Conservation (phyloP, 202 grass and related monocot genomes). For the Elaeis oleifera region DNA sequence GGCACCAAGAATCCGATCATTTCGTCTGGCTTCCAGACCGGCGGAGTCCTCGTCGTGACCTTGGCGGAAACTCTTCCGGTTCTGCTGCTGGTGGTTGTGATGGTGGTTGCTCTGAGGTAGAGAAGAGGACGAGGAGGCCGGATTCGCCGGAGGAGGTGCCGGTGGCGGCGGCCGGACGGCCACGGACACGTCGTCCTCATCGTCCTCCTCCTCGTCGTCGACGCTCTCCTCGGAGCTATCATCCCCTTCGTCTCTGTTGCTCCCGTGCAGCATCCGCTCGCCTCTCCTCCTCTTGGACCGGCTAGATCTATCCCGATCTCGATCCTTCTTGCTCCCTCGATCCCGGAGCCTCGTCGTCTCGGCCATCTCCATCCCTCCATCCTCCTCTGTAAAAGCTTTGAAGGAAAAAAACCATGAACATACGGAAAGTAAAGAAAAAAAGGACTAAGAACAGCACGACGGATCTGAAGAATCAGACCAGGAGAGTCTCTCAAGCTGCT, state of each 20-base stretch:
- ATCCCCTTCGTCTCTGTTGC: slow-evolving; percentile 56
- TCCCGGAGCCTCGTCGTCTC: slow-evolving; percentile 38
- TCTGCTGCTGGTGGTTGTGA: slow-evolving; percentile 40
- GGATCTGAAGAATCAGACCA: slow-evolving; percentile 22
- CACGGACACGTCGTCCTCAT: slow-evolving; percentile 53
- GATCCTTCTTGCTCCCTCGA: slow-evolving; percentile 34
- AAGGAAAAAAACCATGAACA: slow-evolving; percentile 3
- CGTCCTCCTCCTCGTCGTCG: slow-evolving; percentile 68
- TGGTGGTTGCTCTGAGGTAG: slow-evolving; percentile 22
- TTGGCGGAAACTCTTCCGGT: slow-evolving; percentile 41
- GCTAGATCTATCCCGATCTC: slow-evolving; percentile 50
- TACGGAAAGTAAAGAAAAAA: not conserved
- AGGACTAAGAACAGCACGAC: not conserved
- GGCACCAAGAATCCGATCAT: slow-evolving; percentile 94
- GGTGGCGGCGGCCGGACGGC: slow-evolving; percentile 36
- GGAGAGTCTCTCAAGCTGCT: slow-evolving; percentile 56
- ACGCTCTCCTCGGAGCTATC: slow-evolving; percentile 77
- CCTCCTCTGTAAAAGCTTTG: slow-evolving; percentile 20
- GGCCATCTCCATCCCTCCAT: slow-evolving; percentile 36
- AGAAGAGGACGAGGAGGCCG: slow-evolving; percentile 17
- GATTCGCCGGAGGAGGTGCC: slow-evolving; percentile 37
- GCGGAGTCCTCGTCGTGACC: slow-evolving; percentile 37
- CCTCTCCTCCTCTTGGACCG: slow-evolving; percentile 48
- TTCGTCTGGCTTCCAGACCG: slow-evolving; percentile 64
- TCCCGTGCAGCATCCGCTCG: slow-evolving; percentile 41